These are phyloP conservation scores for Parafenestella ontariensis DNA, from an alignment of 2,329 filamentous ascomycete genomes.

Conservation along the genomic window DNA sequence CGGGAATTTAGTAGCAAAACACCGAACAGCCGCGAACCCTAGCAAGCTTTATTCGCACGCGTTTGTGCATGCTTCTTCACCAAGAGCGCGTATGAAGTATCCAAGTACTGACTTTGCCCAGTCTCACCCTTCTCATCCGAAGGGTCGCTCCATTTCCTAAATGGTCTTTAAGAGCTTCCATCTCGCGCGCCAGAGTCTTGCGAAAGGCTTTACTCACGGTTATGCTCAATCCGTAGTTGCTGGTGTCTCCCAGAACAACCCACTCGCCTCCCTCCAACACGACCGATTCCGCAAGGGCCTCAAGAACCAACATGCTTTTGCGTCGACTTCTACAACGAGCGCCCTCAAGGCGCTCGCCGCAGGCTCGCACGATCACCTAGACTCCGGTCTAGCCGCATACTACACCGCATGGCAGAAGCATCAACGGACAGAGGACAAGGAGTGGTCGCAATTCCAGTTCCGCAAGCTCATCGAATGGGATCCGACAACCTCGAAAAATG, in stretches of 20 bases:
- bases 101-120: constrained; percentile 35
- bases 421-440: constrained; percentile 74
- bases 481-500: constrained; percentile 53
- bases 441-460: constrained; percentile 93
- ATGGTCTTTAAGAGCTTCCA: constrained; percentile 78
- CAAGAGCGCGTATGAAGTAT: constrained; percentile 9
- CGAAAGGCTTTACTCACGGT: constrained; percentile 96
- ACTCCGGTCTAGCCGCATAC: constrained; percentile 80
- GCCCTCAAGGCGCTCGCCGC: constrained; percentile 44
- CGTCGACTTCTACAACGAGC: constrained; percentile 53
- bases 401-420: constrained; percentile 88
- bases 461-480: constrained; percentile 91
- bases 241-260: constrained; percentile 70
- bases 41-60: constrained; percentile 18
- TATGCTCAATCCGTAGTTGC: constrained; percentile 98
- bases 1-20: constrained; percentile 7
- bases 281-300: constrained; percentile 57
- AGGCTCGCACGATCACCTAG: constrained; percentile 42
- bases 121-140: constrained; percentile 62
- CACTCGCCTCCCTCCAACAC: constrained; percentile 60
- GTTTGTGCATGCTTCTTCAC: constrained; percentile 18
- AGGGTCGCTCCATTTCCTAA: constrained; percentile 77
- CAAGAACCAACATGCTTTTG: constrained; percentile 79
- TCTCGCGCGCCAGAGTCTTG: constrained; percentile 96
- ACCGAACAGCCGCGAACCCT: neutral